Evolutionary conservation across 148 eudicot genomes (phyloP), one percentile per base, ranked within the genome.

Genomic region (Rhododendron simsii): DNA sequence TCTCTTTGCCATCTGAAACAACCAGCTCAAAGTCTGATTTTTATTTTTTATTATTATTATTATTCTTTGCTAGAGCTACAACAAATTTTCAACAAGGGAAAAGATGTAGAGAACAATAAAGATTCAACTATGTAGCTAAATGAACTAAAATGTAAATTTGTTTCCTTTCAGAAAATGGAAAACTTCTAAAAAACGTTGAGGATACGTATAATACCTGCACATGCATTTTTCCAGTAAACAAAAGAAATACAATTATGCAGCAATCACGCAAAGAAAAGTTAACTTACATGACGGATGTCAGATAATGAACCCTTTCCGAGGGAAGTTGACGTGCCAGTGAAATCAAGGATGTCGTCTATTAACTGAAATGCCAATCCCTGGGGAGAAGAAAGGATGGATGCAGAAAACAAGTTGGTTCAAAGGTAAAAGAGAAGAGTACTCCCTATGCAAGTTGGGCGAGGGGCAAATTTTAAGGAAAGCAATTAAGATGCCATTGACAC

Each of bases 271-370:
- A 39, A 47, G 73, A 39, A 48, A 53, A 67, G 78, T 81, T 73
- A 55, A 39, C 86, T 89, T 93, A 96, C 99, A 87, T 96, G 98
- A 85, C 93, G 96, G 76, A 96, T 94, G 88, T 96, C 99, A 53
- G 99, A 92, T 80, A 96, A 91, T 73, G 99, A 93, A 80, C 98
- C 98, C 92, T 96, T 96, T 63, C 99, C 99, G 50, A 96, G 99
- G 73, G 98, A 92, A 28, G 95, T 82, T 78, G 99, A 95, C 73
- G 98, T 96, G 88, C 98, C 98, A 41, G 96, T 96, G 92, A 93
- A 96, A 91, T 96, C 99, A 50, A 95, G 98, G 55, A 94, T 96
- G 30, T 96, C 99, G n/a, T 96, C 99, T 69, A 96, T 95, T 87
- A 96, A 87, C 87, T 96, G 99, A 89, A 82, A 96, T 75, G 99